Base-by-base conservation (phyloP, 2,329 filamentous ascomycete species). In the Clonostachys chloroleuca region DNA sequence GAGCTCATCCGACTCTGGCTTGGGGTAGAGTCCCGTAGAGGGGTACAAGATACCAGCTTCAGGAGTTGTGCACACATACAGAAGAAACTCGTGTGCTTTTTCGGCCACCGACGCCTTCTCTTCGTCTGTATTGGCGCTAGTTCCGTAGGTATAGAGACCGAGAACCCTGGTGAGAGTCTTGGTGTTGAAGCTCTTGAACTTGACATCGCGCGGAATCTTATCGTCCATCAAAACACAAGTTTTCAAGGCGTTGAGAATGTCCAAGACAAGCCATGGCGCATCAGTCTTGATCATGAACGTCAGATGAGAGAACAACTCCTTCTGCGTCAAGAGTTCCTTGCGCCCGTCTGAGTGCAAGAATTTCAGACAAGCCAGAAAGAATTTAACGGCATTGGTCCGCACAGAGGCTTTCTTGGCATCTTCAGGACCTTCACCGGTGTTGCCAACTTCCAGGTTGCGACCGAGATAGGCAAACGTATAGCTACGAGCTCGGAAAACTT, bases 11-110 rank as follows among this genome's bases (percentile, higher is more conserved):
- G 86, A 80, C 3, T 82, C 74, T 49, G 87, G 82, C 39, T 84
- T 81, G 7, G 91, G 89, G 64, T 97, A 97, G 66, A 90, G 88
- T n/a, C 91, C 92, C 35, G 81, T 83, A 49, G 89, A 85, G 5
- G 84, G 79, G 46, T 91, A 80, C 45, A 96, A 70, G 3, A 95
- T 78, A 13, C 92, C 94, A 44, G 86, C 82, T 5, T 75, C 77
- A 1, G 84, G 72, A 40, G 80, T 84, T 2, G 89, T 95, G 65
- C 91, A 96, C 5, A 87, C 77, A 35, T 82, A 73, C 43, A 86
- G 66, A 42, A 99, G 71, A 54, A 97, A 89, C 2, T 83, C 78
- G 53, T 96, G 90, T 1, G 85, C 84, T 37, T 81, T 75, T 34
- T 84, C 79, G 51, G 84, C 78, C 9, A 96, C 80, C 1, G 78